A percentile compares a stretch with the other conserved stretches of the same genome.
Evolutionary conservation across 371 early-diverging fungal species (phyloP).

Genomic region (Haplosporangium sp.): DNA sequence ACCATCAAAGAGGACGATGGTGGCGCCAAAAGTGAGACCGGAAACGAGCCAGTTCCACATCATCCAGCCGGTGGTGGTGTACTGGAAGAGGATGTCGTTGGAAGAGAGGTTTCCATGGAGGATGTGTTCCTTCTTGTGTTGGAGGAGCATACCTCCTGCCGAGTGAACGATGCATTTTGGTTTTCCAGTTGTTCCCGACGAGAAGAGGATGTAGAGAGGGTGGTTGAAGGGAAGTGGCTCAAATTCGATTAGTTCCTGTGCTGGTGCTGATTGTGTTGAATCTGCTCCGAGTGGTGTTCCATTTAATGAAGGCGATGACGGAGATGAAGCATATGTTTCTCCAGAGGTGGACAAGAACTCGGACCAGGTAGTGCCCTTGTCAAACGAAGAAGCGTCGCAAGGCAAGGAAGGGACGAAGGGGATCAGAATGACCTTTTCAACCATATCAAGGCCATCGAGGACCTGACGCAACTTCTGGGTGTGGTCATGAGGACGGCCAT

Average conservation of each 20-base stretch:
- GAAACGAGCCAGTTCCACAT: slow-evolving; percentile 99
- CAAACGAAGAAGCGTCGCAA: slow-evolving; percentile 57
- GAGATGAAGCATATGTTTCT: slow-evolving; percentile 20
- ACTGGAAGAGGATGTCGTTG: slow-evolving; percentile 90
- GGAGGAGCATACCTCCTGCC: slow-evolving; percentile 91
- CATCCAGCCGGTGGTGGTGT: slow-evolving; percentile 98
- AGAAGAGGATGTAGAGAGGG: slow-evolving; percentile 95
- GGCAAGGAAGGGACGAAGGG: slow-evolving; percentile 68
- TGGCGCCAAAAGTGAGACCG: slow-evolving; percentile 81
- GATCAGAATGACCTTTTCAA: slow-evolving; percentile 81
- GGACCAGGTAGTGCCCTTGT: slow-evolving; percentile 60
- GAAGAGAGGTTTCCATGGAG: slow-evolving; percentile 84
- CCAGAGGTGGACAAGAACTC: slow-evolving; percentile 59
- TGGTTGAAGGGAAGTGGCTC: slow-evolving; percentile 93
- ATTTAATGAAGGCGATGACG: slow-evolving; percentile 1
- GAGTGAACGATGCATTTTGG: slow-evolving; percentile 99
- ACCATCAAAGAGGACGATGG: slow-evolving; percentile 94
- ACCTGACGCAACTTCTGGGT: slow-evolving; percentile 80
- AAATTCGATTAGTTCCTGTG: slow-evolving; percentile 65
- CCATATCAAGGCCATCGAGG: slow-evolving; percentile 55
- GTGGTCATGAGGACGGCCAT: slow-evolving; percentile 88
- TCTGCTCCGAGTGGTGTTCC: too few relatives aligned
- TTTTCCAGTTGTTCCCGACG: slow-evolving; percentile 96
- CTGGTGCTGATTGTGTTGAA: slow-evolving; percentile 1
- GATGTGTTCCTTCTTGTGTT: slow-evolving; percentile 94